Conservation (phyloP, 2,329 filamentous ascomycete genomes). For the Conoideocrella luteorostrata region DNA sequence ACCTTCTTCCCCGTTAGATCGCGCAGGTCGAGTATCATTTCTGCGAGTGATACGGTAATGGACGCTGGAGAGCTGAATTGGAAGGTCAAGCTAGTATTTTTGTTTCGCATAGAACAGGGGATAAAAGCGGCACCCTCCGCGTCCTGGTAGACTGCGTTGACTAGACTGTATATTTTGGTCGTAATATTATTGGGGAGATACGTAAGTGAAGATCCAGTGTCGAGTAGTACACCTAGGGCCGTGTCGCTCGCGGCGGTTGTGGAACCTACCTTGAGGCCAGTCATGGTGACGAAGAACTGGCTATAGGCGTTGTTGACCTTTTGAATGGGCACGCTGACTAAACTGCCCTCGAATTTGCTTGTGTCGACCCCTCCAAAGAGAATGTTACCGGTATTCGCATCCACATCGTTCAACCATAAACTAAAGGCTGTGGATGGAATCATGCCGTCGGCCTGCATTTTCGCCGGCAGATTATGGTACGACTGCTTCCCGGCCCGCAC, state of each 20-base stretch:
- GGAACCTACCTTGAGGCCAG: conserved; percentile 43
- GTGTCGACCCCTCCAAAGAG: conserved; percentile 71
- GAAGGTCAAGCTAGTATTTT: conserved; percentile 40
- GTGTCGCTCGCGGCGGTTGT: conserved; percentile 37
- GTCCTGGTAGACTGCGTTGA: conserved; percentile 54
- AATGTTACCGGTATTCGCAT: conserved; percentile 58
- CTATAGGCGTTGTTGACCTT: conserved; percentile 41
- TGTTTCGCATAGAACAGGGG: conserved; percentile 44
- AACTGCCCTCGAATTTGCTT: conserved; percentile 53
- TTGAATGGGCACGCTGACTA: conserved; percentile 64
- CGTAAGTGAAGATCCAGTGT: conserved; percentile 62
- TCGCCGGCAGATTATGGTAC: conserved; percentile 65
- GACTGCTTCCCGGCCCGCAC: conserved; percentile 43
- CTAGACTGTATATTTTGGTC: conserved; percentile 47
- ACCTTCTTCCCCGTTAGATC: conserved; percentile 40
- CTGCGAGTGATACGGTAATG: conserved; percentile 51
- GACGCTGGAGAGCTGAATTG: conserved; percentile 41
- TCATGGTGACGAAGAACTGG: conserved; percentile 66
- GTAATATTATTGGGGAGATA: conserved; percentile 56
- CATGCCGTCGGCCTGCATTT: conserved; percentile 52
- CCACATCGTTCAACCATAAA: conserved; percentile 68
- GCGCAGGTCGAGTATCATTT: conserved; percentile 51
- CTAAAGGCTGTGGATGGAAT: conserved; percentile 66
- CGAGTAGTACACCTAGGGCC: conserved; percentile 59
- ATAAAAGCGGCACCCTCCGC: conserved; percentile 52